Conservation (phyloP, 2,329 filamentous ascomycete species). For the Fusarium sp. region DNA sequence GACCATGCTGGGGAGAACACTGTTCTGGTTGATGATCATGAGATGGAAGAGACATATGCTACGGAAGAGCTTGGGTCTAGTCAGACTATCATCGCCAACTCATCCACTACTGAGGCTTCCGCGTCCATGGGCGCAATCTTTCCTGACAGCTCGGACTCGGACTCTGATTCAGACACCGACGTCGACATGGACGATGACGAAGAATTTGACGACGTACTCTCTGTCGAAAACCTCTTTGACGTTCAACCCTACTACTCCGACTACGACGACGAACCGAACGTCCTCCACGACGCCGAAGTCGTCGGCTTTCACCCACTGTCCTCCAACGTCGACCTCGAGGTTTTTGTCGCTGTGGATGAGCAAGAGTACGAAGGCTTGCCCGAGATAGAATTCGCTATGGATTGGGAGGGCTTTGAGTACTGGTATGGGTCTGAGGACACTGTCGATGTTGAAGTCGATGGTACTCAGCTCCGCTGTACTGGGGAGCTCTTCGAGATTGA, state of each 20-base stretch:
- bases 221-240: conserved; percentile 42
- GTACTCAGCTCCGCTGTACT: conserved; percentile 37
- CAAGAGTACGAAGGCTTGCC: conserved; percentile 47
- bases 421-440: conserved; percentile 41
- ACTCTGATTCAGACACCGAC: conserved; percentile 12
- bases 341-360: conserved; percentile 49
- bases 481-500: conserved; percentile 32
- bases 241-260: conserved; percentile 39
- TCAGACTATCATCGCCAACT: neutral
- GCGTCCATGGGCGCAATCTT: neutral
- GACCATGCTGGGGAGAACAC: neutral
- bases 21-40: neutral
- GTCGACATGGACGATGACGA: conserved; percentile 14
- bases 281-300: conserved; percentile 50
- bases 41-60: neutral
- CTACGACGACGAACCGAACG: conserved; percentile 35
- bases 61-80: neutral
- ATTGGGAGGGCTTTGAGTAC: conserved; percentile 47
- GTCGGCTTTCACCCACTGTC: conserved; percentile 11
- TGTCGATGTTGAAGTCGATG: conserved; percentile 50
- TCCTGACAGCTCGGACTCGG: conserved; percentile 11
- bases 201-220: conserved; percentile 23
- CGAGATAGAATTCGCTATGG: conserved; percentile 51
- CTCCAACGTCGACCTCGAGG: conserved; percentile 48
- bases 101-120: neutral